Conservation (phyloP, 148 eudicot genomes). For the Silene latifolia region DNA sequence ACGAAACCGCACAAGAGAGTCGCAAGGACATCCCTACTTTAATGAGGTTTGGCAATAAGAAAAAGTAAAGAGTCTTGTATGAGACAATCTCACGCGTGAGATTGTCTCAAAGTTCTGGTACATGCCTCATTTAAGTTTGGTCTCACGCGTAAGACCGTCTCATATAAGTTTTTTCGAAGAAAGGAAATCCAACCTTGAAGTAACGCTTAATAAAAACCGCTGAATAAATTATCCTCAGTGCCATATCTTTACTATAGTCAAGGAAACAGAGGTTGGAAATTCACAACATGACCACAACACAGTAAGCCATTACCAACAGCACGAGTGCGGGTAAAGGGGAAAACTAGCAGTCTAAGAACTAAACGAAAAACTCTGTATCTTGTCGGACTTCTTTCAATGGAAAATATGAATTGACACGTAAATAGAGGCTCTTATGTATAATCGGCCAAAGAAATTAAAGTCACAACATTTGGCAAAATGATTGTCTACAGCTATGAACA, state of each 20-base stretch:
- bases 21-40: neutral
- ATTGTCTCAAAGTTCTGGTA: neutral
- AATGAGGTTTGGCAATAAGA: constrained; percentile 5
- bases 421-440: too few relatives aligned
- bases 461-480: neutral
- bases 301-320: neutral
- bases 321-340: neutral
- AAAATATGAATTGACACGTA: constrained; percentile 2
- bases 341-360: neutral
- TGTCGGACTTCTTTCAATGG: neutral
- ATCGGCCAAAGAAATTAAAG: neutral
- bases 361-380: neutral
- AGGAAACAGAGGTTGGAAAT: constrained; percentile 25
- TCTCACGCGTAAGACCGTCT: neutral
- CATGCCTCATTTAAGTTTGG: neutral
- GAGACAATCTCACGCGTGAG: neutral
- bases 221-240: constrained; percentile 73
- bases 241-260: constrained; percentile 72
- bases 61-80: neutral
- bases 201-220: constrained; percentile 73
- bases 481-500: neutral
- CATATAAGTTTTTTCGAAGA: too few relatives aligned
- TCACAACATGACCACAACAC: neutral
- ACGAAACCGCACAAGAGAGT: neutral
- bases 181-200: constrained; percentile 58